Evolutionary conservation across 352 stramenopile species (phyloP), one percentile per base, ranked within the genome.

Genomic region (Globisporangium nagaii): DNA sequence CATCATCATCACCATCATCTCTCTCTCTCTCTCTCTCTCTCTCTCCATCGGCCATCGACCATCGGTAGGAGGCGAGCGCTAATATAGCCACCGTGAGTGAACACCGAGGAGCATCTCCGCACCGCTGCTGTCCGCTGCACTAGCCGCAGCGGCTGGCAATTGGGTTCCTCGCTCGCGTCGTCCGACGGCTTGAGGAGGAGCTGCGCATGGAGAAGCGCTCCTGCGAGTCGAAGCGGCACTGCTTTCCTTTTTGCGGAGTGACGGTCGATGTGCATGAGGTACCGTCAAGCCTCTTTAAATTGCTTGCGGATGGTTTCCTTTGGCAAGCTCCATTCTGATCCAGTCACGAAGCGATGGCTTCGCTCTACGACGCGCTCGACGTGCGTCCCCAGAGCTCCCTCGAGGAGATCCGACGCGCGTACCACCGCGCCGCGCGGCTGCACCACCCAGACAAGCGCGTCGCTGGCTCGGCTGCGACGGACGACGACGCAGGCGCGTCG

Each of bases 351-450:
- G 11, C 25, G 8, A 59, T 58, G 40, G 45, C 52, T 61, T 61
- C 63, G 47, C 61, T 76, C 39, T 92, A 92, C 46, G 65, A 85
- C 34, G 68, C 73, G 53, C 72, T 92, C 24, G 58, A 66, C n/a
- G 58, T 89, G 24, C 41, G 35, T 10, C 27, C 54, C 28, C 55
- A 62, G 56, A 87, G 77, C 65, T 77, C 65, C 9, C 13, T 43
- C n/a, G 79, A 84, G 12, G 79, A 88, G 41, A 57, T 92, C 48
- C 79, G 81, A 13, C 75, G 71, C 32, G 82, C 82, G 25, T 93
- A 93, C 62, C 76, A 90, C 47, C 72, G 76, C 28, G 74, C 73
- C 3, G 78, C 72, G 3, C 70, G 79, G 4, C 65, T 61, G 42
- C 68, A 68, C 27, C 83, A 93, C 34, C 83, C 83, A 17, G 83